Conservation (phyloP, 129 eudicot species). For the Flaveria brownii region DNA sequence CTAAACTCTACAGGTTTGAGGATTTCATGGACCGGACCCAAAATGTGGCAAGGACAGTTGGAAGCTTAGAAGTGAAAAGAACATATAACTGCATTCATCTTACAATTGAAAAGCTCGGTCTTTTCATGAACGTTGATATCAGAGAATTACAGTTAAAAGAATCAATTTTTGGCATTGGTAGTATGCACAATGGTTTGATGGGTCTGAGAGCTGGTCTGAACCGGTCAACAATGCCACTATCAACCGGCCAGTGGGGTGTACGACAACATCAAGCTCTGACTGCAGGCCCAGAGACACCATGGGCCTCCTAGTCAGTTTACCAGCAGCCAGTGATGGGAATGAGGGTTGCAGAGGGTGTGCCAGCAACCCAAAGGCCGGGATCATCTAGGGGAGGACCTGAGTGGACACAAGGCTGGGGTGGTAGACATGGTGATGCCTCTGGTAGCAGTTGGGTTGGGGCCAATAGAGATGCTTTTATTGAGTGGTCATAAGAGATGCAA, state of each 20-base stretch:
- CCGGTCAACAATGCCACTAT: conserved; percentile 10
- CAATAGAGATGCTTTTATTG: neutral
- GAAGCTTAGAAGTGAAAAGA: conserved; percentile 39
- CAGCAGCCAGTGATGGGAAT: conserved; percentile 21
- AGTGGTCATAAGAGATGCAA: conserved; percentile 24
- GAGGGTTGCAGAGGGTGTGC: conserved; percentile 31
- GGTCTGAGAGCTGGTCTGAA: conserved; percentile 13
- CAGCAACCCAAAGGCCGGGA: conserved; percentile 24
- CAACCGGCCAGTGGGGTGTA: conserved; percentile 23
- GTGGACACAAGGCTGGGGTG: conserved; percentile 19
- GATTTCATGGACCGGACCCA: conserved; percentile 88
- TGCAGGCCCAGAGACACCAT: neutral
- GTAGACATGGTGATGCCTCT: neutral
- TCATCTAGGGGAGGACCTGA: conserved; percentile 18
- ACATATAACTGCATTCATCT: conserved; percentile 49
- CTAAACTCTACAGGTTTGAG: conserved; percentile 62
- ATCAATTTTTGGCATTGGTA: conserved; percentile 52
- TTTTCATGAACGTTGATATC: conserved; percentile 52
- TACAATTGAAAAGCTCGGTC: conserved; percentile 39
- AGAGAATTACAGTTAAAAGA: conserved; percentile 43
- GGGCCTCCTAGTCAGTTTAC: conserved; percentile 3
- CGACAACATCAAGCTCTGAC: conserved; percentile 7
- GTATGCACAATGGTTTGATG: neutral
- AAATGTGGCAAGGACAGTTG: conserved; percentile 87
- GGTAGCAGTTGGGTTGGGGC: neutral